Evolutionary conservation across 129 eudicot species (phyloP).

Genomic region (Solidago caesia): DNA sequence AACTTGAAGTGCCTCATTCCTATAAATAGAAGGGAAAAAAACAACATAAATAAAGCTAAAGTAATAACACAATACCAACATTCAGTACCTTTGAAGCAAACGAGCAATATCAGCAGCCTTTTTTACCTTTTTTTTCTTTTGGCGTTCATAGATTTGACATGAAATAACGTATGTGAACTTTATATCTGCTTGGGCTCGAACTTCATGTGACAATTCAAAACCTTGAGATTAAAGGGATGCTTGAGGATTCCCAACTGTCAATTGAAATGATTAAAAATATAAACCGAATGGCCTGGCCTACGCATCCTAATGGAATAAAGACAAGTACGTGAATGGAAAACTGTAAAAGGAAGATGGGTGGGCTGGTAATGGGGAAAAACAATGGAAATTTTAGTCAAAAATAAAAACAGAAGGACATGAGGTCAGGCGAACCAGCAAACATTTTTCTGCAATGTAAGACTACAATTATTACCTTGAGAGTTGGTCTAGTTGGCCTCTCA

Average conservation of each 20-base stretch:
- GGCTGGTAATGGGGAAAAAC: too few species aligned
- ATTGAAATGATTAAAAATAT: conserved; percentile 4
- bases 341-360: too few species aligned
- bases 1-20: conserved; percentile 98
- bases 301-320: conserved; percentile 3
- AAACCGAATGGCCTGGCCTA: not conserved
- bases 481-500: too few species aligned
- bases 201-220: conserved; percentile 83
- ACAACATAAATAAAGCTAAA: not conserved
- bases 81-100: conserved; percentile 66
- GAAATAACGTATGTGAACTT: conserved; percentile 94
- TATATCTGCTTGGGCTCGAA: conserved; percentile 93
- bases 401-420: too few species aligned
- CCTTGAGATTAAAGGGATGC: conserved; percentile 53
- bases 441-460: too few species aligned
- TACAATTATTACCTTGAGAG: too few species aligned
- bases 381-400: too few species aligned
- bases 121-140: conserved; percentile 77
- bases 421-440: too few species aligned
- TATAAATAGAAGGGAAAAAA: conserved; percentile 18
- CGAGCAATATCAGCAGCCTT: conserved; percentile 96
- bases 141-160: conserved; percentile 98
- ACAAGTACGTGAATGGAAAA: too few species aligned
- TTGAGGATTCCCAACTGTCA: conserved; percentile 49
- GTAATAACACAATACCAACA: not conserved